Conservation (phyloP, 2,329 filamentous ascomycete species). For the Gremmenia infestans region DNA sequence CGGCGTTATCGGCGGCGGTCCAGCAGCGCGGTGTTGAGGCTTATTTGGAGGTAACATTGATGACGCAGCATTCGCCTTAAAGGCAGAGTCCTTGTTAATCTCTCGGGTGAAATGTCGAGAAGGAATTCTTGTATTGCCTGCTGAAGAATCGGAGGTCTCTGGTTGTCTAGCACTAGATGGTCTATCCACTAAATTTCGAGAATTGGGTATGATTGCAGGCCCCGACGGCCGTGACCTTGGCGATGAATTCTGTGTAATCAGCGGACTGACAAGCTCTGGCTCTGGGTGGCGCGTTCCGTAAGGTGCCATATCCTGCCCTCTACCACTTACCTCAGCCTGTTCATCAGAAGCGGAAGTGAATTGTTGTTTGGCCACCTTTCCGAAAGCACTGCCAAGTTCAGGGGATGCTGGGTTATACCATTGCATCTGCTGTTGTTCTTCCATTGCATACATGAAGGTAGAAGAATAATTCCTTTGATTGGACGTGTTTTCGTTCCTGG, state of each 20-base stretch:
- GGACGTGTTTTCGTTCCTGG: background rate
- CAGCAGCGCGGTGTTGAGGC: background rate
- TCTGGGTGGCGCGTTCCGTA: background rate
- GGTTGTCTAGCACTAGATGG: background rate
- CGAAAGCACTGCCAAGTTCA: background rate
- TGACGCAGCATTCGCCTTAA: background rate
- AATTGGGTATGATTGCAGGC: slow-evolving; percentile 5
- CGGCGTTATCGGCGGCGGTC: background rate
- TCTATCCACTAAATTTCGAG: background rate
- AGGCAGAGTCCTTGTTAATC: background rate
- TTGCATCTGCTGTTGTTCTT: background rate
- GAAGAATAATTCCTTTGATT: background rate
- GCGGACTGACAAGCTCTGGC: background rate
- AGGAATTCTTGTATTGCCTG: background rate
- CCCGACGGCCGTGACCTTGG: background rate
- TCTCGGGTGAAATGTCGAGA: background rate
- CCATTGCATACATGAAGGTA: slow-evolving; percentile 4
- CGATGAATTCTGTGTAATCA: background rate
- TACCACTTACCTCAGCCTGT: background rate
- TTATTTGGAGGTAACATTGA: background rate
- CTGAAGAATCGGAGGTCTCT: background rate
- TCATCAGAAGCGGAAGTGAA: background rate
- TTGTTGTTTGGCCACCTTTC: background rate
- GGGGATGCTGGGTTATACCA: background rate
- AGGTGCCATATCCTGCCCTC: background rate